These are phyloP conservation scores for Sphaerosporella brunnea DNA, from an alignment of 495 filamentous ascomycete species.

Conservation along the genomic window DNA sequence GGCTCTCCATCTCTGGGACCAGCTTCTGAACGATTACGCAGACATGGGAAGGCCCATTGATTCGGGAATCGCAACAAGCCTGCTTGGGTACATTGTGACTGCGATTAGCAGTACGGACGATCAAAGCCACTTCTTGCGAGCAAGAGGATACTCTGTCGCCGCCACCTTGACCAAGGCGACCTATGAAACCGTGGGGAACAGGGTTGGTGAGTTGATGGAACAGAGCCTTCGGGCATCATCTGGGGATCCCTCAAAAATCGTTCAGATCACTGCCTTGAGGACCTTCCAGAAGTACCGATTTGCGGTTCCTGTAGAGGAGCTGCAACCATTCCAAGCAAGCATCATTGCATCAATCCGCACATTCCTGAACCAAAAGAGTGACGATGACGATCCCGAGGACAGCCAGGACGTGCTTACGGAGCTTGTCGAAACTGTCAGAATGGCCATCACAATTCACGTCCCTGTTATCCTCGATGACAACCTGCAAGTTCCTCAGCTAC, in stretches of 20 bases:
- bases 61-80: slow-evolving; percentile 46
- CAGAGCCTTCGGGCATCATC: slow-evolving; percentile 57
- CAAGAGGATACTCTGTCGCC: slow-evolving; percentile 68
- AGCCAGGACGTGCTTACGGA: slow-evolving; percentile 83
- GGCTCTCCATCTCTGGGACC: slow-evolving; percentile 62
- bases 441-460: slow-evolving; percentile 62
- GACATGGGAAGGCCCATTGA: slow-evolving; percentile 52
- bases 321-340: slow-evolving; percentile 44
- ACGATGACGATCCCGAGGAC: slow-evolving; percentile 55
- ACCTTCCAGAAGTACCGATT: slow-evolving; percentile 52
- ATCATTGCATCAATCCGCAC: slow-evolving; percentile 60
- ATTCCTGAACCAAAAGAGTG: slow-evolving; percentile 58
- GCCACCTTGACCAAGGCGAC: slow-evolving; percentile 48
- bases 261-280: slow-evolving; percentile 81
- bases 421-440: slow-evolving; percentile 69
- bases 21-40: slow-evolving; percentile 59
- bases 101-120: slow-evolving; percentile 35
- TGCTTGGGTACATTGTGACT: slow-evolving; percentile 59
- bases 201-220: slow-evolving; percentile 47
- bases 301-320: slow-evolving; percentile 30
- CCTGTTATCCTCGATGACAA: slow-evolving; percentile 47
- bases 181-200: slow-evolving; percentile 37
- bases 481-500: slow-evolving; percentile 55
- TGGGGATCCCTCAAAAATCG: slow-evolving; percentile 60
- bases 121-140: slow-evolving; percentile 51